Evolutionary conservation across 495 filamentous ascomycete species (phyloP).

Genomic region (Aspergillus taichungensis): DNA sequence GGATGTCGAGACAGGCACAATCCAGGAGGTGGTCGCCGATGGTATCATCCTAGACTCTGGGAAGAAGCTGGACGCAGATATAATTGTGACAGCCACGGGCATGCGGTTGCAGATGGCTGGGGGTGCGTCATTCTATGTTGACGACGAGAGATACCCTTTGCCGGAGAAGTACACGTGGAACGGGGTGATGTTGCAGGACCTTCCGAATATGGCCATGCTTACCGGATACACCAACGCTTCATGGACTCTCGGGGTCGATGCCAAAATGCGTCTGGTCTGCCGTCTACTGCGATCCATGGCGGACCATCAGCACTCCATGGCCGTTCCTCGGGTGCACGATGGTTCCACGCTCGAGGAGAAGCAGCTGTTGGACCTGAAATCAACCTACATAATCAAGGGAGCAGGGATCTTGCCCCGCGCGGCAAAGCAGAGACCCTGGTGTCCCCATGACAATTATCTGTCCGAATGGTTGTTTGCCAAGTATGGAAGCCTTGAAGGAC

Average conservation of each 20-base stretch:
- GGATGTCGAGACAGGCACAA: constrained; percentile 46
- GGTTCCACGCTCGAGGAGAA: too few species aligned
- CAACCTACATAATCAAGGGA: too few species aligned
- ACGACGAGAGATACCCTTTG: constrained; percentile 15
- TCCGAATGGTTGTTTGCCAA: too few species aligned
- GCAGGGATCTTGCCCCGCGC: too few species aligned
- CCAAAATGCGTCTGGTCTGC: constrained; percentile 16
- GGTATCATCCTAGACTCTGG: constrained; percentile 46
- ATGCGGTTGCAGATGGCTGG: constrained; percentile 22
- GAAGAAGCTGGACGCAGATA: constrained; percentile 43
- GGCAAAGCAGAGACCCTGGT: too few species aligned
- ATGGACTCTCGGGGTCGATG: constrained; percentile 37
- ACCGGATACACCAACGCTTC: constrained; percentile 33
- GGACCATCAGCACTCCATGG: too few species aligned
- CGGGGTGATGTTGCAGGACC: constrained; percentile 30
- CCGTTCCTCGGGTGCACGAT: too few species aligned
- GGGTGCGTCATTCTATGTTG: constrained; percentile 17
- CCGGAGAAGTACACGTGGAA: constrained; percentile 30
- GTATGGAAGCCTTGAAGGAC: too few species aligned
- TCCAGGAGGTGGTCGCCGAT: constrained; percentile 42
- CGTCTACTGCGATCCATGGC: constrained; percentile 12
- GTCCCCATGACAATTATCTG: too few species aligned
- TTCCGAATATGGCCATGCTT: constrained; percentile 28
- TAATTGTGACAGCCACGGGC: constrained; percentile 61
- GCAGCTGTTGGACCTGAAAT: too few species aligned